Percentiles rank a stretch among this genome's conserved stretches.
These are phyloP conservation scores for Fusarium multiceps DNA, from an alignment of 2,329 filamentous ascomycete species.

Conservation along the genomic window DNA sequence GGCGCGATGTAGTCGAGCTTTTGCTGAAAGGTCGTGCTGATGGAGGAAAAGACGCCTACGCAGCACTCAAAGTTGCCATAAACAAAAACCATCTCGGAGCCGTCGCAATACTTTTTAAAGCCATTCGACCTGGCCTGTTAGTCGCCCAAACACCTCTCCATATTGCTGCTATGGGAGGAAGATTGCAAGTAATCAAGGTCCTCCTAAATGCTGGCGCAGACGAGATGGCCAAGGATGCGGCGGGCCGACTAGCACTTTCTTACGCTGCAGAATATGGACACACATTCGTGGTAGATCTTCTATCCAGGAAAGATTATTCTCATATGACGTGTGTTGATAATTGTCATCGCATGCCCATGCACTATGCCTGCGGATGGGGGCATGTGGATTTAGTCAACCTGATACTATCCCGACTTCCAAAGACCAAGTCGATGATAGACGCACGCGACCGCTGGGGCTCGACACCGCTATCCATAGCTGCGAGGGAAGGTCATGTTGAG, in stretches of 20 bases:
- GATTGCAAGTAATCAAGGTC: too few species aligned
- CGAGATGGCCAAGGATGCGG: accelerated
- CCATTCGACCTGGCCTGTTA: too few species aligned
- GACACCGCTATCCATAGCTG: background rate
- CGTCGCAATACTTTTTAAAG: accelerated
- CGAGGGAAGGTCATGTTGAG: accelerated
- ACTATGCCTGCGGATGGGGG: background rate
- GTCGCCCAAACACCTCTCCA: too few species aligned
- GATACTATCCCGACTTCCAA: background rate
- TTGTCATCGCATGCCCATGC: background rate
- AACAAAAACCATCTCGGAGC: accelerated
- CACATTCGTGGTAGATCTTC: background rate
- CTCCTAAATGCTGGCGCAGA: too few species aligned
- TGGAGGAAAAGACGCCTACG: accelerated
- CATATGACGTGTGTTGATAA: accelerated
- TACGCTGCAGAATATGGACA: too few species aligned
- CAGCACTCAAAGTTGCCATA: accelerated
- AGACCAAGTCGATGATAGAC: background rate
- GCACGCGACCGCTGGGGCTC: accelerated
- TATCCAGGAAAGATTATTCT: accelerated
- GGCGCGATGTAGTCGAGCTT: background rate
- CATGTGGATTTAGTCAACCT: background rate
- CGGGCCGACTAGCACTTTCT: too few species aligned
- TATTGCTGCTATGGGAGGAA: too few species aligned
- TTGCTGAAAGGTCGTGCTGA: background rate